phyloP scores from a whole-genome alignment of 768 basidiomycete genomes.

The Trametes punicea region DNA sequence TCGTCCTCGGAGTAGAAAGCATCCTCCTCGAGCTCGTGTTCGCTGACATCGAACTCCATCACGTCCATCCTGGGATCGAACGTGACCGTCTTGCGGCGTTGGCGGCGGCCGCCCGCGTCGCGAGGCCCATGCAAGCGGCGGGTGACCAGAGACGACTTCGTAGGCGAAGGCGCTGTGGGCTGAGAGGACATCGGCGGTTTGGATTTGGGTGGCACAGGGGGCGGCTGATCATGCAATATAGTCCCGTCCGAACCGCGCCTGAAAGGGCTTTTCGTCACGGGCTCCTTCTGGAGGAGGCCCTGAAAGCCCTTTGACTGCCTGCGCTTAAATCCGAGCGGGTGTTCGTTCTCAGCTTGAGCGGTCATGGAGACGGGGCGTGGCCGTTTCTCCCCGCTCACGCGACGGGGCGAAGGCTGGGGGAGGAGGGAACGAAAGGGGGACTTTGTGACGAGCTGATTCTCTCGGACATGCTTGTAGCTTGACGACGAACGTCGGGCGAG shows the following conservation, averaged over 20 bases:
- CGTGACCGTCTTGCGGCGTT: slow-evolving; percentile 68
- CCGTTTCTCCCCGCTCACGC: slow-evolving; percentile 76
- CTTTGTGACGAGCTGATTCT: slow-evolving; percentile 77
- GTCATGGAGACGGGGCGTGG: slow-evolving; percentile 70
- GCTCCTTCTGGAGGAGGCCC: slow-evolving; percentile 69
- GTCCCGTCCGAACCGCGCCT: slow-evolving; percentile 27
- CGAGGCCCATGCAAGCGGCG: slow-evolving; percentile 77
- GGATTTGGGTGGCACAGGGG: slow-evolving; percentile 25
- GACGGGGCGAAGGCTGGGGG: slow-evolving; percentile 43
- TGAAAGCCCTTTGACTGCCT: slow-evolving; percentile 75
- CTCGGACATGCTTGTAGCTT: slow-evolving; percentile 75
- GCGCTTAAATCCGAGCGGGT: slow-evolving; percentile 67
- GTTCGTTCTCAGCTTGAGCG: slow-evolving; percentile 69
- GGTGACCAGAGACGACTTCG: slow-evolving; percentile 26
- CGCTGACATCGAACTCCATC: slow-evolving; percentile 70
- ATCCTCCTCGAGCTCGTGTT: slow-evolving; percentile 42
- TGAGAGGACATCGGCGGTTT: slow-evolving; percentile 22
- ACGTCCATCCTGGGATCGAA: slow-evolving; percentile 82
- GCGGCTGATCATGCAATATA: slow-evolving; percentile 25
- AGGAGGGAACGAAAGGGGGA: slow-evolving; percentile 79
- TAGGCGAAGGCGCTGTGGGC: slow-evolving; percentile 25
- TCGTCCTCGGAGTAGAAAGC: slow-evolving; percentile 41
- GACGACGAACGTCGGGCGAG: slow-evolving; percentile 71
- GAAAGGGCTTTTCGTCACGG: slow-evolving; percentile 84
- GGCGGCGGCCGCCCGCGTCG: slow-evolving; percentile 46